A percentile compares a stretch with the other conserved stretches of the same genome.
Conservation (phyloP, 768 basidiomycete species). For the Phylloporus rhodoxanthus region DNA sequence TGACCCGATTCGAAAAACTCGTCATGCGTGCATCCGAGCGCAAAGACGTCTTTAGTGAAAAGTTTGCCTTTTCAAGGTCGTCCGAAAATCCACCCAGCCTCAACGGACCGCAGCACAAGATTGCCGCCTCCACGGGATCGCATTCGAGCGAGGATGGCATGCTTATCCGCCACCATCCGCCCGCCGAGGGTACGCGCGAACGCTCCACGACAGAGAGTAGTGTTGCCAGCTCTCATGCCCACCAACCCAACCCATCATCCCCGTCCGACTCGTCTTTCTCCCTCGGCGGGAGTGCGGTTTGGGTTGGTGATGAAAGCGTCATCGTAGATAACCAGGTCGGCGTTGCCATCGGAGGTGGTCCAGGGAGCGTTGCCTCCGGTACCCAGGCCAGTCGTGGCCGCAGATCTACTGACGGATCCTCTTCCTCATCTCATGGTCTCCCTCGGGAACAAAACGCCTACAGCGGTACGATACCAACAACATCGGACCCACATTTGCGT, state of each 20-base stretch:
- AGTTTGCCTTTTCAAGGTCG: constrained; percentile 43
- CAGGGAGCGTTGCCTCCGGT: constrained; percentile 41
- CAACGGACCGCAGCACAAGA: constrained; percentile 35
- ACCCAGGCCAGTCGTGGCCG: constrained; percentile 47
- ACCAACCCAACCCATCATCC: constrained; percentile 39
- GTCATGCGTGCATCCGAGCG: constrained; percentile 87
- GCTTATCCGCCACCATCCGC: constrained; percentile 35
- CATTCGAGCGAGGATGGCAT: constrained; percentile 67
- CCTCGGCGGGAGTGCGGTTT: constrained; percentile 74
- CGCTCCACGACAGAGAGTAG: constrained; percentile 39
- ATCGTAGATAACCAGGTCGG: constrained; percentile 40
- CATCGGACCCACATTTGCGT: constrained; percentile 44
- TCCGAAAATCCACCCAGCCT: constrained; percentile 7
- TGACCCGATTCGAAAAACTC: constrained; percentile 79
- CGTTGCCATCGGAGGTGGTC: constrained; percentile 38
- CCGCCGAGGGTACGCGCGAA: constrained; percentile 30
- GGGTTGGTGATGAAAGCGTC: constrained; percentile 74
- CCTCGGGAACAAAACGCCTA: constrained; percentile 38
- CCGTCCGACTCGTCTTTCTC: constrained; percentile 73
- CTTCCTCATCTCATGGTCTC: constrained; percentile 48
- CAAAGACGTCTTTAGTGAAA: constrained; percentile 88
- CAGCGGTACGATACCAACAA: constrained; percentile 35
- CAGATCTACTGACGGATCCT: constrained; percentile 69
- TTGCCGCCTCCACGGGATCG: constrained; percentile 55
- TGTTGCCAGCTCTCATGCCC: constrained; percentile 27